Percentiles rank a stretch among this genome's conserved stretches.
phyloP scores from a whole-genome alignment of 352 stramenopile species.

The Phytopythium delawarense region DNA sequence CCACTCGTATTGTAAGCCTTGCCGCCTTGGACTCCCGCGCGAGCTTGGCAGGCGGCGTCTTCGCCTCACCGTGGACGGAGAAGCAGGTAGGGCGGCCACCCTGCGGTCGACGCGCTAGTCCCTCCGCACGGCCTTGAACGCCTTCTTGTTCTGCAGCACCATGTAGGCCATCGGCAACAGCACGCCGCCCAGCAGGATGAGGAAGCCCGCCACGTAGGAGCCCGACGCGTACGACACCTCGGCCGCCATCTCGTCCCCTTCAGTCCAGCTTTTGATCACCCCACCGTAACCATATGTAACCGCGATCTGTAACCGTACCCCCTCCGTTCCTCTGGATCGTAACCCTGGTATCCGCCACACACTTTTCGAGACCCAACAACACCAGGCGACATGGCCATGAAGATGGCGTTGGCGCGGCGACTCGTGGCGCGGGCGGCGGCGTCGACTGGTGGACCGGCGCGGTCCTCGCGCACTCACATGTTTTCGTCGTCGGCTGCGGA shows the following conservation, averaged over 20 bases:
- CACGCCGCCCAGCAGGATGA: conserved; percentile 66
- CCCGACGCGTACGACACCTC: conserved; percentile 68
- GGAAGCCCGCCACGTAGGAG: conserved; percentile 60
- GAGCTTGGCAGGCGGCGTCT: too few relatives aligned
- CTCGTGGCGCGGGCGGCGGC: conserved; percentile 9
- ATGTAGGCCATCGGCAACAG: conserved; percentile 81
- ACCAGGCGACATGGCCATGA: not conserved
- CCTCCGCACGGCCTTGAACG: conserved; percentile 75
- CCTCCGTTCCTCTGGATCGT: not conserved
- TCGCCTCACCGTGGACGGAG: not conserved
- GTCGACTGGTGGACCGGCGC: not conserved
- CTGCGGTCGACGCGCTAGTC: conserved; percentile 25
- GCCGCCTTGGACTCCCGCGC: too few relatives aligned
- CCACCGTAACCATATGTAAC: not conserved
- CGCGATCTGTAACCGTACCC: not conserved
- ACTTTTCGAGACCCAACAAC: not conserved
- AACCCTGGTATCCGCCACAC: conserved; percentile 3
- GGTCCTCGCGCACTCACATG: not conserved
- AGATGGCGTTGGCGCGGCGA: conserved; percentile 12
- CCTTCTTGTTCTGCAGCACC: conserved; percentile 86
- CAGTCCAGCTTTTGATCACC: conserved; percentile 7
- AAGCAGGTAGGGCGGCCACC: not conserved
- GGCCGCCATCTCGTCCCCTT: conserved; percentile 10
- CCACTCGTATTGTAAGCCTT: too few relatives aligned
- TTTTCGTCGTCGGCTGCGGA: conserved; percentile 11